phyloP scores from a whole-genome alignment of 495 filamentous ascomycete species.

The Neurospora sp. region DNA sequence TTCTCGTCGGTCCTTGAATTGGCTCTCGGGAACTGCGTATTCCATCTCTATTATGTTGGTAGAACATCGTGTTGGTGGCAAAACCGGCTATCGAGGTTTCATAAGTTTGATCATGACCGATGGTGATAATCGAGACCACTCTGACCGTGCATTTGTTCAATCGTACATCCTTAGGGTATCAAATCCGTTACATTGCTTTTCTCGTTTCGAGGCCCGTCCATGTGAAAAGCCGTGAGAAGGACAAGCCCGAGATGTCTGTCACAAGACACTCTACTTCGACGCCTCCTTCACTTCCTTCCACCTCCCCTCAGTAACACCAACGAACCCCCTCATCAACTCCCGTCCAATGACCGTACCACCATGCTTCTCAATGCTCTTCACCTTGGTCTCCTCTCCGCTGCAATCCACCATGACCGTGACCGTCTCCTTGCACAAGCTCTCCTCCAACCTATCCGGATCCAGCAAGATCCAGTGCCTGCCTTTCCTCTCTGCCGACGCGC shows the following conservation, averaged over 20 bases:
- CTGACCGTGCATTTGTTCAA: neutral
- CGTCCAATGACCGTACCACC: constrained; percentile 50
- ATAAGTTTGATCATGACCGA: neutral
- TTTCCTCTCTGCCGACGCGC: constrained; percentile 16
- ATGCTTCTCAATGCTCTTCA: constrained; percentile 67
- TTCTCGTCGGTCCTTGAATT: neutral
- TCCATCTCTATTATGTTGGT: neutral
- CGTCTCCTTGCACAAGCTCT: constrained; percentile 64
- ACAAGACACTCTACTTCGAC: constrained; percentile 4
- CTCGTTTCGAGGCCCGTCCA: neutral
- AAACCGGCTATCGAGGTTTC: neutral
- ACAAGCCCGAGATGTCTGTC: neutral
- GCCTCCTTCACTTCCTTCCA: constrained; percentile 32
- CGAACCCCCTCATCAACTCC: constrained; percentile 31
- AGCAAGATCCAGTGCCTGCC: constrained; percentile 64
- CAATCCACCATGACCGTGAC: constrained; percentile 66
- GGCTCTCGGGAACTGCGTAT: neutral
- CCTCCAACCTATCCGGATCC: constrained; percentile 87
- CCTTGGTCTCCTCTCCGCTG: constrained; percentile 38
- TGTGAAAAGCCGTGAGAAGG: neutral
- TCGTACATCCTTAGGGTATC: constrained; percentile 11
- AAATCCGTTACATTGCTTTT: neutral
- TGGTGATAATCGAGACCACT: neutral
- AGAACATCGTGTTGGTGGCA: neutral
- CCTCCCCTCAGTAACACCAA: constrained; percentile 26